These are phyloP conservation scores for Eucalyptus sp. DNA, from an alignment of 345 rosid genomes.

Conservation along the genomic window DNA sequence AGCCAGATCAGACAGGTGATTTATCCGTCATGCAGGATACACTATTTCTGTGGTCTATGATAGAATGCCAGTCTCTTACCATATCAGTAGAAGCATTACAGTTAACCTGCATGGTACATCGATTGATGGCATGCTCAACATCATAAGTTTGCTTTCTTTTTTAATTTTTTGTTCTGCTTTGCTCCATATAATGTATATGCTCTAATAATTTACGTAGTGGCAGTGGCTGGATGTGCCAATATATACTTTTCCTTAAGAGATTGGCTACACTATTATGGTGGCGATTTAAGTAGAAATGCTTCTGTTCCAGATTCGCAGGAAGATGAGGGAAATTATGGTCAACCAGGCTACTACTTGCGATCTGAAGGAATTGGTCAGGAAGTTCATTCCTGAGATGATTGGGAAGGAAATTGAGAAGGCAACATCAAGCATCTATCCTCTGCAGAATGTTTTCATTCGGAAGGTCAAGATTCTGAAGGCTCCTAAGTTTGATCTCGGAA, in stretches of 20 bases:
- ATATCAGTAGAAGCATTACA: neutral
- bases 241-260: neutral
- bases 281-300: neutral
- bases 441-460: constrained; percentile 83
- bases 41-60: neutral
- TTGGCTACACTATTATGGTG: neutral
- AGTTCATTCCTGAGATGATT: constrained; percentile 79
- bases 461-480: constrained; percentile 94
- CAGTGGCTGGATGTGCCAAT: neutral
- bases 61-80: neutral
- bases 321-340: constrained; percentile 91
- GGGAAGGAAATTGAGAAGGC: constrained; percentile 92
- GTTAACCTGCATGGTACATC: neutral
- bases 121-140: neutral
- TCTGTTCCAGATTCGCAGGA: constrained; percentile 57
- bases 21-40: neutral
- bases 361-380: constrained; percentile 75
- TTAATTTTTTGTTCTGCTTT: neutral
- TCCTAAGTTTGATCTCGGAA: constrained; percentile 96
- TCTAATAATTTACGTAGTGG: neutral
- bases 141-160: neutral
- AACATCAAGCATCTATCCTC: constrained; percentile 66
- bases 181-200: neutral
- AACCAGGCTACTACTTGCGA: constrained; percentile 75
- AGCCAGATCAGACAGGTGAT: constrained; percentile 83